Evolutionary conservation across 257 asterid species (phyloP).

Genomic region (Solanum lignicaule): DNA sequence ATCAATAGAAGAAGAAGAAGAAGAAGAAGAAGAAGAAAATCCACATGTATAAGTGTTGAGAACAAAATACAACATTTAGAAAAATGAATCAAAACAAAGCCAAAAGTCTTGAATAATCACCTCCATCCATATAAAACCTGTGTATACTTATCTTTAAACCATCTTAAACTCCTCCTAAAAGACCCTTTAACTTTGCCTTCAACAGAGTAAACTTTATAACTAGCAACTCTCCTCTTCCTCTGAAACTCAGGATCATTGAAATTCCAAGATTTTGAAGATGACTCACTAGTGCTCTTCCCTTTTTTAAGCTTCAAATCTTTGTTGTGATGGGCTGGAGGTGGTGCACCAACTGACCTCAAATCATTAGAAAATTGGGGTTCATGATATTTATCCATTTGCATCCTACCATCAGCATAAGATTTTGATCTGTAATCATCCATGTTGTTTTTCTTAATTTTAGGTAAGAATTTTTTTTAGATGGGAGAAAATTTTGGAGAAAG

Average conservation of each 20-base stretch:
- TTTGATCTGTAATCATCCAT: slow-evolving; percentile 27
- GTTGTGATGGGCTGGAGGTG: slow-evolving; percentile 8
- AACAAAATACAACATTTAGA: background rate
- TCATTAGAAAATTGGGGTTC: slow-evolving; percentile 21
- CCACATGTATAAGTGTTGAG: background rate
- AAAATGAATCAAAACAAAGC: background rate
- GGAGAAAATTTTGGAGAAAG: slow-evolving; percentile 10
- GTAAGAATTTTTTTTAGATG: background rate
- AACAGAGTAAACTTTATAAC: slow-evolving; percentile 78
- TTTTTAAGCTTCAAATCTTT: slow-evolving; percentile 42
- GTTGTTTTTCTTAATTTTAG: background rate
- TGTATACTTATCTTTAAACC: slow-evolving; percentile 59
- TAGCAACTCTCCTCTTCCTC: slow-evolving; percentile 84
- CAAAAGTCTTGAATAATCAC: slow-evolving; percentile 7
- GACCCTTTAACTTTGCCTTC: slow-evolving; percentile 84
- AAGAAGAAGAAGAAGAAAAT: background rate
- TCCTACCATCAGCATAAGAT: slow-evolving; percentile 18
- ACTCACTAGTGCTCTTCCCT: slow-evolving; percentile 29
- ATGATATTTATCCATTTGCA: slow-evolving; percentile 15
- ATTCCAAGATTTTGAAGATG: slow-evolving; percentile 35
- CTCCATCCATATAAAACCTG: slow-evolving; percentile 64
- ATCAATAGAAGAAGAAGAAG: background rate
- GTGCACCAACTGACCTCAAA: slow-evolving; percentile 36
- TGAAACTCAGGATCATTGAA: slow-evolving; percentile 70
- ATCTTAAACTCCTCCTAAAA: slow-evolving; percentile 57